Percentiles rank a stretch among this genome's conserved stretches.
phyloP scores from a whole-genome alignment of 2,329 filamentous ascomycete genomes.

The Akanthomyces dipterigenus region DNA sequence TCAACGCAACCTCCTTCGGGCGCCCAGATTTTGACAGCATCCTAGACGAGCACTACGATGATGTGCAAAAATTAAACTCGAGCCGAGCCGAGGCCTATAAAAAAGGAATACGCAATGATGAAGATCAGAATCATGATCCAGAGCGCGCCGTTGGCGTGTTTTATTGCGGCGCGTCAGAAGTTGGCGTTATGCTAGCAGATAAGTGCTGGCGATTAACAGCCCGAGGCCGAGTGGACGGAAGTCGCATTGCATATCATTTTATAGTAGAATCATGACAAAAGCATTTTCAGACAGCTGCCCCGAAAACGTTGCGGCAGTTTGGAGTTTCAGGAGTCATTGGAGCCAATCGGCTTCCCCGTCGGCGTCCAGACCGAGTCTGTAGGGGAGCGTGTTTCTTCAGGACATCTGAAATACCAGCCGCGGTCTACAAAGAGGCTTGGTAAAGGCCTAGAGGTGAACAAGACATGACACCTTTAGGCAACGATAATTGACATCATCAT shows the following conservation, averaged over 20 bases:
- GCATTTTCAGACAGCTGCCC: no score
- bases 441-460: no score
- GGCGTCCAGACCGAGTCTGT: no score
- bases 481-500: no score
- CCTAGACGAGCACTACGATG: slow-evolving; percentile 47
- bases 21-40: slow-evolving; percentile 46
- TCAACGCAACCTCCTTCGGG: slow-evolving; percentile 48
- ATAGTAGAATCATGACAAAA: slow-evolving; percentile 31
- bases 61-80: slow-evolving; percentile 34
- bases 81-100: background rate
- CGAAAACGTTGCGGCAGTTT: no score
- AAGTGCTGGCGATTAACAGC: slow-evolving; percentile 44
- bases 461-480: no score
- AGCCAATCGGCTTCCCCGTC: no score
- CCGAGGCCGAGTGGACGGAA: slow-evolving; percentile 43
- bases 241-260: slow-evolving; percentile 48
- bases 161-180: slow-evolving; percentile 48
- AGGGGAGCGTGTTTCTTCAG: no score
- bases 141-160: slow-evolving; percentile 39
- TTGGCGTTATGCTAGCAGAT: slow-evolving; percentile 50
- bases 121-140: background rate
- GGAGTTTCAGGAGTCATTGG: no score
- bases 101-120: background rate
- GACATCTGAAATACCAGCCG: no score
- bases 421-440: no score